phyloP scores from a whole-genome alignment of 306 rosid genomes.

The Fragaria iinumae region DNA sequence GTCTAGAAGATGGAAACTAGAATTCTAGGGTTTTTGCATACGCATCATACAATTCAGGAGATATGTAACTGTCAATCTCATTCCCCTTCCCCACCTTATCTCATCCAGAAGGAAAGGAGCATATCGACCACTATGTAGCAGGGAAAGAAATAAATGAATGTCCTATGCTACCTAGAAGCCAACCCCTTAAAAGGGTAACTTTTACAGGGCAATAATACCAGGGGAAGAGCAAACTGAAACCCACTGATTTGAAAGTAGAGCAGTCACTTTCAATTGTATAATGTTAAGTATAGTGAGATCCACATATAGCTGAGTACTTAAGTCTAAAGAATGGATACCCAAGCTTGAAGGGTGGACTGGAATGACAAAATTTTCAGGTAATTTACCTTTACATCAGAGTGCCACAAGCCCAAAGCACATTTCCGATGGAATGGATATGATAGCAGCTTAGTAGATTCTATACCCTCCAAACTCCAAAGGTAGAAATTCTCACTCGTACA shows the following conservation, averaged over 20 bases:
- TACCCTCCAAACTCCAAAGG: background rate
- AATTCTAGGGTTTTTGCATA: background rate
- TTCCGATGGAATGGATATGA: background rate
- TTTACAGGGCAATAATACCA: background rate
- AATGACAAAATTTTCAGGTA: background rate
- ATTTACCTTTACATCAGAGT: background rate
- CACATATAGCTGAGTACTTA: background rate
- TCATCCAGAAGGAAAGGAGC: background rate
- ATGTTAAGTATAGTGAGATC: background rate
- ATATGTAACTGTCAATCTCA: background rate
- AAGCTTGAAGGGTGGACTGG: background rate
- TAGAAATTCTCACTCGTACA: background rate
- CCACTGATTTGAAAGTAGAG: background rate
- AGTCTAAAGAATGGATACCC: background rate
- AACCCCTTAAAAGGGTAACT: background rate
- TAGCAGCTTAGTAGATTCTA: background rate
- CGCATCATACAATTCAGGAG: background rate
- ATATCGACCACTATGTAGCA: background rate
- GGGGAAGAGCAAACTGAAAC: background rate
- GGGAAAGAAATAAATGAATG: background rate
- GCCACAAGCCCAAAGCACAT: background rate
- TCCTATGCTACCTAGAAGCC: background rate
- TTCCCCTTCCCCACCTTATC: background rate
- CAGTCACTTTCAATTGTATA: background rate
- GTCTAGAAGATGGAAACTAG: background rate